Evolutionary conservation across 169 alveolate genomes (phyloP).

Genomic region (Ichthyophthirius multifiliis): DNA sequence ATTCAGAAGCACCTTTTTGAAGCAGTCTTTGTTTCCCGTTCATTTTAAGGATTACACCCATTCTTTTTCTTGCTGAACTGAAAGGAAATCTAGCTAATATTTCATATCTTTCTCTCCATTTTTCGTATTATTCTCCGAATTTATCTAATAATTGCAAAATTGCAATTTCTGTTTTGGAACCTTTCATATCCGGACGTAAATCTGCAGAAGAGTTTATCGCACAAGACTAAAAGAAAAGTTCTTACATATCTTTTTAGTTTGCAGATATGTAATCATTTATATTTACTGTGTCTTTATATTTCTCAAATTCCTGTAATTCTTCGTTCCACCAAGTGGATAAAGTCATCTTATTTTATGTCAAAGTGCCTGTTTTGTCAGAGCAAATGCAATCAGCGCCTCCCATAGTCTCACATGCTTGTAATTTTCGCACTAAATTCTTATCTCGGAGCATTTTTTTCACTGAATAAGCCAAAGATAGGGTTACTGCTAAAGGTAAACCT

Average conservation of each 20-base stretch:
- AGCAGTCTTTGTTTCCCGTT: constrained; percentile 23
- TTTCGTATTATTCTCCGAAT: constrained; percentile 6
- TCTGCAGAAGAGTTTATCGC: constrained; percentile 32
- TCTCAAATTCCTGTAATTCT: not conserved
- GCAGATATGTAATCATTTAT: too few species aligned
- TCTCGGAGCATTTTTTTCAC: constrained; percentile 88
- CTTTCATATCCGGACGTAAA: constrained; percentile 15
- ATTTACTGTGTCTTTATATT: too few species aligned
- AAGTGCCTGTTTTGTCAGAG: constrained; percentile 86
- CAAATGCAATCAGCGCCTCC: constrained; percentile 91
- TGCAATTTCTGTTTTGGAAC: constrained; percentile 41
- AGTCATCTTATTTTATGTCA: constrained; percentile 39
- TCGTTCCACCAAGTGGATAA: constrained; percentile 31
- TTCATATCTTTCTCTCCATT: not conserved
- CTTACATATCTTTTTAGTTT: too few species aligned
- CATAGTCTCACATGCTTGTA: constrained; percentile 93
- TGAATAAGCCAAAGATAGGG: constrained; percentile 86
- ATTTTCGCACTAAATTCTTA: constrained; percentile 75
- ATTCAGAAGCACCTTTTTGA: constrained; percentile 78
- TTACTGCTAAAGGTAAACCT: constrained; percentile 93
- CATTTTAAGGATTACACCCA: constrained; percentile 52
- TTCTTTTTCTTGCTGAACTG: constrained; percentile 64
- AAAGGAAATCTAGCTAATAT: constrained; percentile 40
- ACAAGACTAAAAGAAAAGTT: constrained; percentile 11
- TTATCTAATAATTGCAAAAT: constrained; percentile 10